Evolutionary conservation across 768 basidiomycete genomes (phyloP).

Genomic region (Auricularia heimuer): DNA sequence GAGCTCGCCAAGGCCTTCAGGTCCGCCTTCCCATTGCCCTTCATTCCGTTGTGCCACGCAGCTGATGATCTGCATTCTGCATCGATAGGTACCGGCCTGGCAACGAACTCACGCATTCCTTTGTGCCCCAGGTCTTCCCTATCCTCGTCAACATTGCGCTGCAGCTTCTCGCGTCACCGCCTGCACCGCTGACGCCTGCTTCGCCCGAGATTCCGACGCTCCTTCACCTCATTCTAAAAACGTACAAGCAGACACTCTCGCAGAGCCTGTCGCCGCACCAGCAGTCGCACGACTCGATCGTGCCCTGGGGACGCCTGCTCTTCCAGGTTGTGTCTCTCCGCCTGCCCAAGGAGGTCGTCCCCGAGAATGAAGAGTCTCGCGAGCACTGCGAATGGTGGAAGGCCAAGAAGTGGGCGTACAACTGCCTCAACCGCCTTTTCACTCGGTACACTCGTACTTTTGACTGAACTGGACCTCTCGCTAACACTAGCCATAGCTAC

Average conservation of each 20-base stretch:
- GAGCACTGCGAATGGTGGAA: constrained; percentile 85
- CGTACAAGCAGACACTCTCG: constrained; percentile 77
- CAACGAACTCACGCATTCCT: constrained; percentile 43
- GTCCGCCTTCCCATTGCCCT: constrained; percentile 25
- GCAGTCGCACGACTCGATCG: constrained; percentile 61
- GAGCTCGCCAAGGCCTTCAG: constrained; percentile 73
- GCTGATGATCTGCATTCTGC: background rate
- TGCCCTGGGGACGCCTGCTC: constrained; percentile 81
- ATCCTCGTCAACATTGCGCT: constrained; percentile 65
- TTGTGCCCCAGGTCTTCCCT: constrained; percentile 62
- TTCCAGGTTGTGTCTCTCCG: constrained; percentile 70
- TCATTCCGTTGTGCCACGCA: background rate
- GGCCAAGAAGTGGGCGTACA: constrained; percentile 88
- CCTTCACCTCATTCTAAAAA: constrained; percentile 78
- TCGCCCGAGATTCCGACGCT: constrained; percentile 71
- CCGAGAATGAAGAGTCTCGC: constrained; percentile 63
- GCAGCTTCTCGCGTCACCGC: constrained; percentile 51
- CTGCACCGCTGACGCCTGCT: constrained; percentile 33
- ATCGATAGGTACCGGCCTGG: constrained; percentile 57
- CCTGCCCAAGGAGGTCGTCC: constrained; percentile 54
- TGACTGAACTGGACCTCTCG: too few relatives aligned
- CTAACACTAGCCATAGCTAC: constrained; percentile 34
- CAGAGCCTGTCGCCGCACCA: constrained; percentile 64
- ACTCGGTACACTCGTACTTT: constrained; percentile 36
- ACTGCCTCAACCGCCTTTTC: constrained; percentile 69